phyloP scores from a whole-genome alignment of 169 alveolate genomes.

The Hammondia hammondi region DNA sequence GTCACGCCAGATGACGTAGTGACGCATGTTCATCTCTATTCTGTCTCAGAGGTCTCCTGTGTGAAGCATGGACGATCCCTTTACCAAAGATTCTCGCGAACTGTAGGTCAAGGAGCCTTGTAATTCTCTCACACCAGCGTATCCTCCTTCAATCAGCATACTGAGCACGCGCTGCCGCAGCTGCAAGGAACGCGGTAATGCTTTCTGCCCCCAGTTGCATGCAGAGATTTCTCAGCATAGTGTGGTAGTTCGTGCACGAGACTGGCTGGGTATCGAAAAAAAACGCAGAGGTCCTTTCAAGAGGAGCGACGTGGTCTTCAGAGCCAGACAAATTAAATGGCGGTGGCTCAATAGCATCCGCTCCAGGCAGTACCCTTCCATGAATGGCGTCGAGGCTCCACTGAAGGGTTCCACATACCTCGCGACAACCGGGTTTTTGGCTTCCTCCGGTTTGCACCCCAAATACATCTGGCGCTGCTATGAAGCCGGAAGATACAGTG shows the following conservation, averaged over 20 bases:
- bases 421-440: background rate
- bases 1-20: no score
- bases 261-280: background rate
- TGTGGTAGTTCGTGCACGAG: background rate
- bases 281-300: background rate
- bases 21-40: no score
- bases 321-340: background rate
- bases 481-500: background rate
- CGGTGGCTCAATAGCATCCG: background rate
- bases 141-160: background rate
- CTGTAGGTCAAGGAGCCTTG: background rate
- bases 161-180: background rate
- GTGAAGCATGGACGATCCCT: no score
- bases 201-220: background rate
- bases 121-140: background rate
- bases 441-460: background rate
- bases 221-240: background rate
- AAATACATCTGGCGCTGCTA: background rate
- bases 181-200: background rate
- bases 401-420: background rate
- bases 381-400: background rate
- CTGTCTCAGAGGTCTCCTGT: no score
- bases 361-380: background rate
- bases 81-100: no score
- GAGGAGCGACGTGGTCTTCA: background rate